Conservation (phyloP, 2,329 filamentous ascomycete species). For the Talaromyces atroroseus region DNA sequence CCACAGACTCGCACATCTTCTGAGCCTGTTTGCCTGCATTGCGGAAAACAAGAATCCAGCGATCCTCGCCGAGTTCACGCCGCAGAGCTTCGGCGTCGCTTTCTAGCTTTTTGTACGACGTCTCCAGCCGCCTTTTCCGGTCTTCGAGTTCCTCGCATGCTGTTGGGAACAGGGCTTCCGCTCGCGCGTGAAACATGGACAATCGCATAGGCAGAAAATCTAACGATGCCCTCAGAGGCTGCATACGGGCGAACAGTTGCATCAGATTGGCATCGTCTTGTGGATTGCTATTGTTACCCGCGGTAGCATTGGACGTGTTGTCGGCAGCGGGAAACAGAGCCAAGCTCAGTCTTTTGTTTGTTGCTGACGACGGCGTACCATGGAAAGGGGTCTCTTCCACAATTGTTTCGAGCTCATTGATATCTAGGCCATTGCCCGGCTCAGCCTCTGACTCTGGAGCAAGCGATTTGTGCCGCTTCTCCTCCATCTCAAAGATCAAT, state of each 20-base stretch:
- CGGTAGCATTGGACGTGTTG: constrained; percentile 38
- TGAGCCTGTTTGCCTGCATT: constrained; percentile 86
- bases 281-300: constrained; percentile 35
- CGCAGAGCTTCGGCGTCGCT: constrained; percentile 83
- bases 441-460: constrained; percentile 55
- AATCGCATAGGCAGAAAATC: constrained; percentile 95
- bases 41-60: constrained; percentile 92
- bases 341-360: constrained; percentile 62
- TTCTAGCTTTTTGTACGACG: constrained; percentile 81
- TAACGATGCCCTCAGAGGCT: constrained; percentile 82
- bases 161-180: constrained; percentile 74
- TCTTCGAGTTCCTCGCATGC: constrained; percentile 84
- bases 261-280: constrained; percentile 85
- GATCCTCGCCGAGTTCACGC: constrained; percentile 87
- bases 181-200: constrained; percentile 76
- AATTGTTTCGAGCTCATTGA: constrained; percentile 87
- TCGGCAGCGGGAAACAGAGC: constrained; percentile 41
- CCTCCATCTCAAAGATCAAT: constrained; percentile 96
- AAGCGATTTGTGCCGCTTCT: constrained; percentile 74
- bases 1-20: constrained; percentile 95
- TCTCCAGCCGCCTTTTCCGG: constrained; percentile 67
- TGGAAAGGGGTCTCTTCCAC: constrained; percentile 73
- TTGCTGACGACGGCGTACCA: constrained; percentile 50
- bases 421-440: constrained; percentile 56
- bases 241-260: constrained; percentile 89